Base-by-base conservation (phyloP, 2,329 filamentous ascomycete species). In the Microdochium trichocladiopsis region DNA sequence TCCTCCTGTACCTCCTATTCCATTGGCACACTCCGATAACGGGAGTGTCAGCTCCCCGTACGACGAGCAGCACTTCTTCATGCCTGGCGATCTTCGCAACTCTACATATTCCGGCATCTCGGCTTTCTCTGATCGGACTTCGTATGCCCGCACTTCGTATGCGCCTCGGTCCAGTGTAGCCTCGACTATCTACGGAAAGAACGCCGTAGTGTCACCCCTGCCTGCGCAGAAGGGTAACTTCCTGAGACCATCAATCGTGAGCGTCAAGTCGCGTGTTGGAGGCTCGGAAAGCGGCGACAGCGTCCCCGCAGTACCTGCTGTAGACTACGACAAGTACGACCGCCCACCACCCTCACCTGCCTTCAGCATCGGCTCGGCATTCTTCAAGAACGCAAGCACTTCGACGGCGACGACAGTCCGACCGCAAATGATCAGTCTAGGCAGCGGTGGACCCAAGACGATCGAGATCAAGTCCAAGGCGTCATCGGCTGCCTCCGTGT, bases 1-100 rank as follows among this genome's bases (percentile, higher is more conserved):
- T 4, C 91, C 92, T n/a, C 93, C 93, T 0, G 92, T 99, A 4
- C 94, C 94, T 43, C 91, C 93, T 16, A 90, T 97, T 56, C 93
- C 94, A 48, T 84, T 81, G 60, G 76, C 80, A 37, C 75, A 83
- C 52, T 82, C 85, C 12, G 76, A 79, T 54, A 72, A 75, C 54
- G 77, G 73, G 62, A 82, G 73, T 52, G 25, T n/a, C 3, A 83
- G 83, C 1, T 67, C 69, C 12, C 77, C 77, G 56, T 79, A 80
- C 52, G 80, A 88, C 54, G 90, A 95, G 55, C 88, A 94, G 63
- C 89, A 95, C 66, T 96, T 95, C 78, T 96, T 96, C 69, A 87
- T 95, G 60, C 92, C 92, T 11, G 87, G 87, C 54, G 90, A 96
- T 64, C 78, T 96, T 47, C 87, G 93, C 58, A 90, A 95, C 70